Evolutionary conservation across 2,329 filamentous ascomycete species (phyloP).

Genomic region (Epichloe amarillans): DNA sequence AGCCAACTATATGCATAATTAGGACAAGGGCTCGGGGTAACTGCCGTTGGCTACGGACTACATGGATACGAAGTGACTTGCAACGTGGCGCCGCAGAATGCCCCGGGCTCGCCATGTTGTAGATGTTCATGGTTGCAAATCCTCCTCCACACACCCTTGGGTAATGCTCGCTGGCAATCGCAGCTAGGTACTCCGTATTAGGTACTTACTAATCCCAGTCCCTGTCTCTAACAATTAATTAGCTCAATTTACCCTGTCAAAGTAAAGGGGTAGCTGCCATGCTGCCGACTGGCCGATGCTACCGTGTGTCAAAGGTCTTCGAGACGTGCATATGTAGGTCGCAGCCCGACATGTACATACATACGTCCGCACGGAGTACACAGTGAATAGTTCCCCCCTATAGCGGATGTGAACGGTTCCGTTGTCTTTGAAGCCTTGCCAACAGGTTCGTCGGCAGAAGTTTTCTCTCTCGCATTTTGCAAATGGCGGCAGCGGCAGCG

Average conservation of each 20-base stretch:
- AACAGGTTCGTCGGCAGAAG: too few species aligned
- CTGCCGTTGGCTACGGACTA: neutral
- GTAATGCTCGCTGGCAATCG: too few species aligned
- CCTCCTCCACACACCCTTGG: too few species aligned
- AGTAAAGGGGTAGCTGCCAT: neutral
- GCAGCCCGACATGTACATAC: too few species aligned
- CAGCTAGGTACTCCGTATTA: too few species aligned
- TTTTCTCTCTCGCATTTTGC: neutral
- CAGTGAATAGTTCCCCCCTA: too few species aligned
- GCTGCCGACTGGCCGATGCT: neutral
- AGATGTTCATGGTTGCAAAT: too few species aligned
- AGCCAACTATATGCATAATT: neutral
- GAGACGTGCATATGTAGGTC: neutral
- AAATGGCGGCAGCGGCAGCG: neutral
- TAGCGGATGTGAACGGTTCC: too few species aligned
- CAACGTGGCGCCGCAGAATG: neutral
- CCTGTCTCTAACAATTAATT: neutral
- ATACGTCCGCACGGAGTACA: too few species aligned
- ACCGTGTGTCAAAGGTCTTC: neutral
- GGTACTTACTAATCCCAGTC: neutral
- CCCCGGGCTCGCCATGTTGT: neutral
- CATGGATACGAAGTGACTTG: neutral
- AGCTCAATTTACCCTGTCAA: too few species aligned
- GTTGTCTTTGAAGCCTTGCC: too few species aligned
- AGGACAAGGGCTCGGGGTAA: conserved; percentile 6